Percentiles rank a stretch among this genome's conserved stretches.
phyloP scores from a whole-genome alignment of 75 land plant species.

The Gnetum montanum region DNA sequence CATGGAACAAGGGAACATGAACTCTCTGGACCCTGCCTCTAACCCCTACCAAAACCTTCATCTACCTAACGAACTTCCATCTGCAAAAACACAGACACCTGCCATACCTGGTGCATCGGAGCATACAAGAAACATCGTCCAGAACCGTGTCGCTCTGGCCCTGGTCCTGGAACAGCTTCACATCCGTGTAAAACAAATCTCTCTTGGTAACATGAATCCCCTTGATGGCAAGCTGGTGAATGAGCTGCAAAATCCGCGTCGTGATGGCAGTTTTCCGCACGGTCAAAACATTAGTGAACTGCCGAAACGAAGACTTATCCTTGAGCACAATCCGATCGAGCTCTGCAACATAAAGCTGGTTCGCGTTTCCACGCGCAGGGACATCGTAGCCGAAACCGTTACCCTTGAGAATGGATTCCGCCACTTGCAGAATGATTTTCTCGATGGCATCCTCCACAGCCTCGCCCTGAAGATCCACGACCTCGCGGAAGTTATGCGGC shows the following conservation, averaged over 20 bases:
- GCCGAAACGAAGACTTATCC: constrained; percentile 60
- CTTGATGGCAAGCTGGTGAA: constrained; percentile 71
- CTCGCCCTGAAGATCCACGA: constrained; percentile 50
- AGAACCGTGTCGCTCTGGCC: constrained; percentile 75
- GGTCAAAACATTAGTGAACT: constrained; percentile 54
- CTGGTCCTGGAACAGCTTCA: constrained; percentile 91
- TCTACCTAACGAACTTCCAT: constrained; percentile 32
- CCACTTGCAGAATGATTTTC: constrained; percentile 28
- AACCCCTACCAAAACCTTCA: constrained; percentile 33
- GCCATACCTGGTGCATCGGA: constrained; percentile 92
- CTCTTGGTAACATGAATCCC: constrained; percentile 93
- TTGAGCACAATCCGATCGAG: constrained; percentile 86
- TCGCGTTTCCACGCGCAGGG: constrained; percentile 62
- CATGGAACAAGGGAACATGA: too few species aligned
- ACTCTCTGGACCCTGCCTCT: too few species aligned
- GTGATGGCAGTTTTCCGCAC: constrained; percentile 84
- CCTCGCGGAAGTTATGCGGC: constrained; percentile 69
- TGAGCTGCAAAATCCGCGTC: constrained; percentile 61
- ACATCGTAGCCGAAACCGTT: constrained; percentile 69
- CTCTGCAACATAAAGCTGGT: constrained; percentile 90
- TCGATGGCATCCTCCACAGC: constrained; percentile 63
- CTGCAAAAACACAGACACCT: too few species aligned
- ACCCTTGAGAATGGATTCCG: constrained; percentile 69
- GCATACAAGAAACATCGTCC: constrained; percentile 90
- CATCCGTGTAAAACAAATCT: constrained; percentile 94